Conservation (phyloP, 2,329 filamentous ascomycete species). For the Mycogone perniciosa region DNA sequence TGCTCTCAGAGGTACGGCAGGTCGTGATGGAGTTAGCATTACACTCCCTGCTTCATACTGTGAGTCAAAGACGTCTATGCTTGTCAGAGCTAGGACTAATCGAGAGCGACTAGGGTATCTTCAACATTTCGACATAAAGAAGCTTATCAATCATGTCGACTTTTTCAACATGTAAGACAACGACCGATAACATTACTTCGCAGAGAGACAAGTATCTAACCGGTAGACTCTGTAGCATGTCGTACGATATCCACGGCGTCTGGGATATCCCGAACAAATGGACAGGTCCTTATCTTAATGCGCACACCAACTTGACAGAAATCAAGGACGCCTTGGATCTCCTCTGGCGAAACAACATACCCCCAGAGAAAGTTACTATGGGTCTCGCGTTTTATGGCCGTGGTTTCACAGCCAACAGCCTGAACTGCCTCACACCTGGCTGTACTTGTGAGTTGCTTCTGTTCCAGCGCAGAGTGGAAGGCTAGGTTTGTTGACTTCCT, state of each 20-base stretch:
- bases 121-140: constrained; percentile 14
- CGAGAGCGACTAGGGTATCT: constrained; percentile 10
- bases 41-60: constrained; percentile 6
- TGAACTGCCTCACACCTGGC: background rate
- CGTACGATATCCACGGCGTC: constrained; percentile 38
- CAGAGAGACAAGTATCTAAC: background rate
- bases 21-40: background rate
- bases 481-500: constrained; percentile 16
- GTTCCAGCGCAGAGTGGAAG: background rate
- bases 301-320: constrained; percentile 44
- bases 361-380: constrained; percentile 35
- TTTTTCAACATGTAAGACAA: constrained; percentile 32
- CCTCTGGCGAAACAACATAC: constrained; percentile 41
- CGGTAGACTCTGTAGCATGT: constrained; percentile 21
- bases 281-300: constrained; percentile 26
- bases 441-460: background rate
- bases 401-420: background rate
- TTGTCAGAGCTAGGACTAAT: too few relatives aligned
- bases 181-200: background rate
- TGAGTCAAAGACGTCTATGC: background rate
- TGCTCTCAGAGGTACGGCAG: background rate
- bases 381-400: constrained; percentile 43
- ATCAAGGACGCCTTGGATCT: constrained; percentile 38
- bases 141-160: constrained; percentile 22
- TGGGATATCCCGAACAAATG: constrained; percentile 28